Percentiles rank a stretch among this genome's conserved stretches.
These are phyloP conservation scores for Echinosophora koreensis DNA, from an alignment of 306 rosid genomes.

Conservation along the genomic window DNA sequence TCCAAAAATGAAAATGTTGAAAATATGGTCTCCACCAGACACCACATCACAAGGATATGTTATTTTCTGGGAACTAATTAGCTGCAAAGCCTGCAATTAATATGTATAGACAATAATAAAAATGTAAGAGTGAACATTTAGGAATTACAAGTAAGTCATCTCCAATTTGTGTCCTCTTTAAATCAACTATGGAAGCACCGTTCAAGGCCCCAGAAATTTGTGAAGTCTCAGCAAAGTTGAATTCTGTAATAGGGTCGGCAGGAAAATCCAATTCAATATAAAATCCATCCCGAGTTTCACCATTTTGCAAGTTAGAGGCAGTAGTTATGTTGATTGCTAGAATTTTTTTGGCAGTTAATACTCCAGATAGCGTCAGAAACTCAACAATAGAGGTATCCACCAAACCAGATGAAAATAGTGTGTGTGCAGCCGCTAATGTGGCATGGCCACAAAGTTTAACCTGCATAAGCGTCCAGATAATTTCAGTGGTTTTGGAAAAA, in stretches of 20 bases:
- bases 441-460: conserved; percentile 90
- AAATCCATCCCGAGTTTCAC: conserved; percentile 42
- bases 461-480: conserved; percentile 47
- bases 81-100: not conserved
- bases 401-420: conserved; percentile 59
- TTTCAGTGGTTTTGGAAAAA: not conserved
- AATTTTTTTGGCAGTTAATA: conserved; percentile 59
- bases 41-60: not conserved
- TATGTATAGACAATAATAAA: conserved; percentile 8
- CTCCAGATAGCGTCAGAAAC: conserved; percentile 74
- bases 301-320: conserved; percentile 41
- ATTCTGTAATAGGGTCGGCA: conserved; percentile 46
- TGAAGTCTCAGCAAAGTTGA: conserved; percentile 47
- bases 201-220: conserved; percentile 57
- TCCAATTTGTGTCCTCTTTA: conserved; percentile 48
- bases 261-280: conserved; percentile 67
- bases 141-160: conserved; percentile 64
- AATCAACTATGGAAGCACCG: conserved; percentile 58
- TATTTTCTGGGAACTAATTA: conserved; percentile 7
- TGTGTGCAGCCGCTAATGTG: conserved; percentile 80
- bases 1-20: not conserved
- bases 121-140: conserved; percentile 3
- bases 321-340: conserved; percentile 11
- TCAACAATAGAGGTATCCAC: conserved; percentile 56
- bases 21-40: not conserved